A percentile compares a stretch with the other conserved stretches of the same genome.
Evolutionary conservation across 208 protist species (phyloP).

Genomic region (Trypanosoma cruzi): DNA sequence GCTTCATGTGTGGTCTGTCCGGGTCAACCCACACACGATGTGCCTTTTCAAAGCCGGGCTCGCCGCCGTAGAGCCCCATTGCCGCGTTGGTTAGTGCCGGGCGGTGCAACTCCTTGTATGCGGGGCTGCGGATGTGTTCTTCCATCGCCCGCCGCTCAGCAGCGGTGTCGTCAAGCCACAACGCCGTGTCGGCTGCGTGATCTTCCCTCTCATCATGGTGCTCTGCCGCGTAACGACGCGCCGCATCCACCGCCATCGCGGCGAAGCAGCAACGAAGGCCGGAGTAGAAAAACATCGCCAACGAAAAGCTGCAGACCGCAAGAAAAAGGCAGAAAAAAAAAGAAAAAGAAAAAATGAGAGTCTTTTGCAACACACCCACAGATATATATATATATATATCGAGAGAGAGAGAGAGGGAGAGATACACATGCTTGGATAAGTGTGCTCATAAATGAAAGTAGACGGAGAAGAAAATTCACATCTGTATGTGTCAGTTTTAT

Average conservation of each 20-base stretch:
- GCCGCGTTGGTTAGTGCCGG: slow-evolving; percentile 73
- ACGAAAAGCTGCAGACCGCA: slow-evolving; percentile 9
- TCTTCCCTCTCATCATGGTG: slow-evolving; percentile 3
- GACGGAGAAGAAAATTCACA: not conserved
- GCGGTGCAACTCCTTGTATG: slow-evolving; percentile 87
- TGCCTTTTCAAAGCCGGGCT: slow-evolving; percentile 92
- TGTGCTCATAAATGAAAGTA: not conserved
- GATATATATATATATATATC: not conserved
- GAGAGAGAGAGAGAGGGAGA: slow-evolving; percentile 3
- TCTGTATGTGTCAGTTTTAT: not conserved
- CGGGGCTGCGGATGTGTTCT: slow-evolving; percentile 62
- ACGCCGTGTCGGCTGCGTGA: slow-evolving; percentile 29
- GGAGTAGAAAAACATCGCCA: slow-evolving; percentile 39
- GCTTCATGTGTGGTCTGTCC: slow-evolving; percentile 89
- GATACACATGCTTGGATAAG: not conserved
- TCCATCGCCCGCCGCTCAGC: slow-evolving; percentile 37
- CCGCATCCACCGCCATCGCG: slow-evolving; percentile 25
- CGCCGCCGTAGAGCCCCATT: slow-evolving; percentile 90
- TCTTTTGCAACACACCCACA: not conserved
- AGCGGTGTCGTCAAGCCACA: slow-evolving; percentile 85
- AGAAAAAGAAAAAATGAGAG: slow-evolving; percentile 1
- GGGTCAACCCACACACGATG: slow-evolving; percentile 92
- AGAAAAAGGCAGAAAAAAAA: not conserved
- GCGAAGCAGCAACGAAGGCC: slow-evolving; percentile 12
- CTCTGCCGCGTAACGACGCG: slow-evolving; percentile 31